Evolutionary conservation across 371 early-diverging fungal species (phyloP), one percentile per base, ranked within the genome.

Genomic region (Saksenaea vasiformis): DNA sequence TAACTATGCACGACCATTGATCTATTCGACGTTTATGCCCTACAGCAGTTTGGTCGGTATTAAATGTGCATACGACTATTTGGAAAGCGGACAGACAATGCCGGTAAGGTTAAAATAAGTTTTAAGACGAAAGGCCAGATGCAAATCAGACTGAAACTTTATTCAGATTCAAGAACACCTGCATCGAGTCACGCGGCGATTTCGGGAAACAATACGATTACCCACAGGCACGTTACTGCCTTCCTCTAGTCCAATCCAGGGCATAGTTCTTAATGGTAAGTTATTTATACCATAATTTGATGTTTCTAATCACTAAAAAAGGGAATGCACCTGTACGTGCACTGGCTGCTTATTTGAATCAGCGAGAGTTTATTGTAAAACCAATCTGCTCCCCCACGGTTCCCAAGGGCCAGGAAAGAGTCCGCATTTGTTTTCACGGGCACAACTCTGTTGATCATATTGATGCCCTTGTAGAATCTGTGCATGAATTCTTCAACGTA

Each of bases 301-400:
- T n/a, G 22, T 19, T 3, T 5, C 28, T 41, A 39, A 37, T 22
- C 10, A 35, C 35, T 22, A 5, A 47, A 47, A 47, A 47, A 84
- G 84, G 90, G 1, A 92, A 92, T 71, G 85, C 75, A 0, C 70
- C 82, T 13, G 90, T 87, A 10, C 77, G 85, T 58, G 77, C 76
- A 1, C 77, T 92, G n/a, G 83, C 89, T 39, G 68, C 67, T 11
- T 70, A 79, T 41, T 72, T 94, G 17, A 89, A 87, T 64, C 31
- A 60, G 0, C 71, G 75, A 7, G 90, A 90, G 0, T 86, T 88
- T 28, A 90, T 87, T 61, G 91, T 92, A 24, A 85, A 90, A 37
- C 90, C 94, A 0, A 93, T 94, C 38, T 80, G 91, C 15, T 89
- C 87, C 3, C 94, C 94, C 2, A 93, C 93, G 2, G 94, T 94